Evolutionary conservation across 352 stramenopile genomes (phyloP).

Genomic region (Globisporangium middletonii): DNA sequence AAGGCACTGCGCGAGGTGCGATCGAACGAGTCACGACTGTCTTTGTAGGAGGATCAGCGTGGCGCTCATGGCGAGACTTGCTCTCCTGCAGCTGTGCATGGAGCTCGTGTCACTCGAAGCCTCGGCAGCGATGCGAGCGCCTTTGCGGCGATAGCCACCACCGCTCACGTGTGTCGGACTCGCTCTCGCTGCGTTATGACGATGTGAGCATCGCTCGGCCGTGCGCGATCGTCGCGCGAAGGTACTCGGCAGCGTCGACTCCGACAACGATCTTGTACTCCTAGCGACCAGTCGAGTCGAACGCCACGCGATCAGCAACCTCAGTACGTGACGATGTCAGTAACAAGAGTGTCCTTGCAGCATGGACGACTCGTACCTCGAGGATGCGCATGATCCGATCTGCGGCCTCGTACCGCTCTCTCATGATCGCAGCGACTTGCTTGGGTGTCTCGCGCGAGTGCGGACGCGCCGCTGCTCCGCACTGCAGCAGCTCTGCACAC

Average conservation of each 20-base stretch:
- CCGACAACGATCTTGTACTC: slow-evolving; percentile 42
- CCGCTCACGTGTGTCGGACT: neutral
- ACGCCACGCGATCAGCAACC: neutral
- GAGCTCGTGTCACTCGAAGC: slow-evolving; percentile 14
- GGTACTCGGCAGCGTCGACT: slow-evolving; percentile 28
- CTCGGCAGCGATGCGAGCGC: slow-evolving; percentile 9
- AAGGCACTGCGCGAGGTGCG: slow-evolving; percentile 13
- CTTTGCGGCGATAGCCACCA: slow-evolving; percentile 7
- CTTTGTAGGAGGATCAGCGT: too few species aligned
- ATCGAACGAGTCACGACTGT: neutral
- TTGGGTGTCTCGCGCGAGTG: slow-evolving; percentile 30
- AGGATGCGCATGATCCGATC: slow-evolving; percentile 77
- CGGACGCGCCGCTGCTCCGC: slow-evolving; percentile 14
- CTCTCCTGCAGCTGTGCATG: slow-evolving; percentile 9
- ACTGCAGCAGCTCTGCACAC: slow-evolving; percentile 16
- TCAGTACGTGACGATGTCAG: neutral
- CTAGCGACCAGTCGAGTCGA: slow-evolving; percentile 5
- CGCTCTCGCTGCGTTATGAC: neutral
- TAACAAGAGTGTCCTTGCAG: neutral
- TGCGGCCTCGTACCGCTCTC: slow-evolving; percentile 56
- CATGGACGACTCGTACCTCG: slow-evolving; percentile 25
- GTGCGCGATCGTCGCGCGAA: slow-evolving; percentile 24
- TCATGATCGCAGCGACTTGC: slow-evolving; percentile 31
- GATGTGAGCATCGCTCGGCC: slow-evolving; percentile 17
- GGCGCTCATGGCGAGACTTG: neutral